Base-by-base conservation (phyloP, 371 early-diverging fungal species). In the Mucor saturninus region DNA sequence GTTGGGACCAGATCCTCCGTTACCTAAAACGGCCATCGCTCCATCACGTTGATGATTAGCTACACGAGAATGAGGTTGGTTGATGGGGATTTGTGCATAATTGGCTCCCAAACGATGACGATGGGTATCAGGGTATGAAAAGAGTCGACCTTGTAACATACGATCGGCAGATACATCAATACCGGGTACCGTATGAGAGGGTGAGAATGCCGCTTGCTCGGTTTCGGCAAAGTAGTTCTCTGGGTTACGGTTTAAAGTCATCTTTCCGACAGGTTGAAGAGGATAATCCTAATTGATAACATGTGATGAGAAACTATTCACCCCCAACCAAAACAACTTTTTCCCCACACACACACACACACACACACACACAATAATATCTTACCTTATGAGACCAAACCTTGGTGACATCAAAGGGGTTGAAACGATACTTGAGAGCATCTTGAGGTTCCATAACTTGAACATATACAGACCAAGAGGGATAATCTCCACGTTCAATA, bases 321-420 rank as follows among this genome's bases (percentile, higher is more conserved):
- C 21, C 21, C 35, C 35, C 35, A 35, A 35, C 35, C 4, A 35
- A 21, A 21, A 21, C 21, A 21, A 21, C 39, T 26, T 45, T 35
- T 54, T 21, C 28, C 48, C 55, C 54, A 35, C 38, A 26, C 39
- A 38, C 21, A 32, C 14, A 45, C 37, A 26, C 14, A 45, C 37
- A 26, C 14, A 61, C 54, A 35, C 38, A 26, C 39, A 38, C 21
- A 32, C 14, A 45, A 31, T 29, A 42, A 37, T 29, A 38, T 32
- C 2, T 65, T 74, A 78, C 79, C 74, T 82, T 80, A 61, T 93
- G 89, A 46, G 91, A 82, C 86, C 89, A 87, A 52, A 92, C 81
- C 84, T 94, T 95, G 69, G 95, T 95, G 62, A 90, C 86, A 73
- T 95, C 95, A 70, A 95, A 88, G 28, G 88, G 81, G 62, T 94